Base-by-base conservation (phyloP, 805 yeast genomes). In the Cyberlindnera meyerae region DNA sequence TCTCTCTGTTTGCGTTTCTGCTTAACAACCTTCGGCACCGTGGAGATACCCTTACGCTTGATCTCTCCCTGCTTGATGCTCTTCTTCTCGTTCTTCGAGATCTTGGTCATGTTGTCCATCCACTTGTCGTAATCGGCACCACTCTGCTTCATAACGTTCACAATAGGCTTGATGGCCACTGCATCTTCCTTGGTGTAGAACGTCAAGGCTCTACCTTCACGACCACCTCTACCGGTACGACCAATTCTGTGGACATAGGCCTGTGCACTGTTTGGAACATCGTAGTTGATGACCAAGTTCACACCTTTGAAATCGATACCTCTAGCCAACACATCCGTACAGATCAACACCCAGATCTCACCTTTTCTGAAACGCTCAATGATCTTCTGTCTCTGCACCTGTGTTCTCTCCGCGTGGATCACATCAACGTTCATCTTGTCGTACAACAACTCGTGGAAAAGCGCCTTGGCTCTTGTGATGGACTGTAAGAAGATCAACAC, bases 231-330 rank as follows among this genome's bases (percentile, higher is more conserved):
- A 49, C 98, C 99, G 2, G 98, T 90, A 70, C 99, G 82, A 61
- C 99, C 99, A 52, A 93, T 86, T 65, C 99, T 77, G 61, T 93
- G 99, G 31, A 93, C 96, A 58, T 93, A 93, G 0, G 96, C 82
- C 60, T 90, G 97, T 1, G 97, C 87, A 29, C 82, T 76, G 51
- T 79, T 84, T 13, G 99, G 99, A 11, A 93, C 95, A 62, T 93
- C 99, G 60, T 93, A 93, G 62, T 93, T 93, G 48, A 93, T 85
- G 27, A 93, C 97, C 41, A 94, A 59, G 55, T 89, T 93, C 33
- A 93, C 90, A 37, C 97, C 97, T 55, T 87, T 87, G 66, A 93
- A 93, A 61, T 93, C 98, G 40, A 93, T 85, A 69, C 99, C 99
- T 65, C 99, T 77, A 4, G 97, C 82, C 37, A 93, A 66, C 32